Base-by-base conservation (phyloP, 257 asterid species). In the Nicotiana paniculata region DNA sequence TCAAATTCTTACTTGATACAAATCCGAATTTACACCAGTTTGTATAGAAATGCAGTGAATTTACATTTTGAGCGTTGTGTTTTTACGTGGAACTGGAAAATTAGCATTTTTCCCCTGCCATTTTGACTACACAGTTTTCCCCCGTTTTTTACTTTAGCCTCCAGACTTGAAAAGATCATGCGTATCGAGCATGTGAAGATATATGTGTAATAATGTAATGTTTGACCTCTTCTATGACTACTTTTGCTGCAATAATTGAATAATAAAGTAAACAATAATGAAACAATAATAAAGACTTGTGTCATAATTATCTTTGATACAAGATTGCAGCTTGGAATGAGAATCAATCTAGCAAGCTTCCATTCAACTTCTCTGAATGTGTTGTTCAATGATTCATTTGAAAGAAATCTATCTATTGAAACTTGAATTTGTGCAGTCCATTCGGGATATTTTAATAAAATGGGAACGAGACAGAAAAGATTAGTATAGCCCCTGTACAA, bases 191-290 rank as follows among this genome's bases (percentile, higher is more conserved):
- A 74, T 74, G 62, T 74, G 79, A 48, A 48, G 16, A 48, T 74
- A n/a, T 33, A 59, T 43, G 51, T 26, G 79, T 6, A 26, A 48
- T 24, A 46, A 24, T 21, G 26, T 74, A 74, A 13, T 48, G 79
- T 74, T 74, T 74, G 79, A 74, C 79, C 61, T 48, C 10, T 74
- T 74, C 79, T 12, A 74, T 74, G 79, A 74, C 39, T 74, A 59
- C 58, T 74, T 46, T 30, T 10, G 21, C 62, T 74, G 32, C 39
- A 48, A 74, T 70, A 69, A 69, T 69, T 39, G 57, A 6, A 69
- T 69, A n/a, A 69, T 68, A 37, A 68, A 17, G 30, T 35, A 35
- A 37, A 15, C 77, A 39, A 35, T 69, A 43, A 70, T 70, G 18
- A 70, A 39, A 43, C 57, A 70, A 72, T 72, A 72, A 72, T 43